Evolutionary conservation across 2,329 filamentous ascomycete genomes (phyloP).

Genomic region (Cercospora zeina): DNA sequence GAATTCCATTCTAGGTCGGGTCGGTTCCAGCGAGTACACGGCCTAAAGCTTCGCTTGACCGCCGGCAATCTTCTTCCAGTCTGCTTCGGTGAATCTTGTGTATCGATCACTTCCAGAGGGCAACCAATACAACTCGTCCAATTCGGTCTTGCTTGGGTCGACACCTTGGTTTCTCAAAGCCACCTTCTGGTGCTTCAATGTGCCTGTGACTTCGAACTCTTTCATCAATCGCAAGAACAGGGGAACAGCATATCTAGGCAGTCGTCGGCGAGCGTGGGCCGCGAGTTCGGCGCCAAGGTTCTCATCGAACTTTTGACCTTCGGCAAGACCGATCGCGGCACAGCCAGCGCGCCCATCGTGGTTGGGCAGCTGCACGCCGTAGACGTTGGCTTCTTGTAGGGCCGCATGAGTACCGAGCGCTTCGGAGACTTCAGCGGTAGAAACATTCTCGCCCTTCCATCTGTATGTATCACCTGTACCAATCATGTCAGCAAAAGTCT

Average conservation of each 20-base stretch:
- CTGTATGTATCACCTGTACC: slow-evolving; percentile 67
- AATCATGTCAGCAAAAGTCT: not conserved
- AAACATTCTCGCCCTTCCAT: slow-evolving; percentile 64
- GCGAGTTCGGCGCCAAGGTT: slow-evolving; percentile 56
- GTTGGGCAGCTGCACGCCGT: slow-evolving; percentile 74
- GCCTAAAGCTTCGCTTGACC: slow-evolving; percentile 71
- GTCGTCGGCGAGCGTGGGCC: slow-evolving; percentile 54
- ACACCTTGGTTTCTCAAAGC: slow-evolving; percentile 71
- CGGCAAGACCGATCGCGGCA: slow-evolving; percentile 63
- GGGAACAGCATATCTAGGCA: slow-evolving; percentile 75
- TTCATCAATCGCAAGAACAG: slow-evolving; percentile 71
- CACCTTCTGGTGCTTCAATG: slow-evolving; percentile 86
- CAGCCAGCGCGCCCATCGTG: slow-evolving; percentile 85
- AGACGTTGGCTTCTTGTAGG: slow-evolving; percentile 79
- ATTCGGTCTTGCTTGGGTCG: slow-evolving; percentile 57
- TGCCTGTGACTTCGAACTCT: slow-evolving; percentile 69
- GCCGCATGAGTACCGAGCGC: slow-evolving; percentile 65
- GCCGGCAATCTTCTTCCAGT: slow-evolving; percentile 68
- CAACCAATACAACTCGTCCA: slow-evolving; percentile 65
- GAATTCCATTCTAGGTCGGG: not conserved
- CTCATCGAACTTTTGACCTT: slow-evolving; percentile 43
- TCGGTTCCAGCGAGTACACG: not conserved
- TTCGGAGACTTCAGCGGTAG: slow-evolving; percentile 68
- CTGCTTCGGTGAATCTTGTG: slow-evolving; percentile 62
- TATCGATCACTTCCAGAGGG: slow-evolving; percentile 61